A percentile compares a stretch with the other conserved stretches of the same genome.
Evolutionary conservation across 2,329 filamentous ascomycete species (phyloP).

Genomic region (Diaporthe capsici): DNA sequence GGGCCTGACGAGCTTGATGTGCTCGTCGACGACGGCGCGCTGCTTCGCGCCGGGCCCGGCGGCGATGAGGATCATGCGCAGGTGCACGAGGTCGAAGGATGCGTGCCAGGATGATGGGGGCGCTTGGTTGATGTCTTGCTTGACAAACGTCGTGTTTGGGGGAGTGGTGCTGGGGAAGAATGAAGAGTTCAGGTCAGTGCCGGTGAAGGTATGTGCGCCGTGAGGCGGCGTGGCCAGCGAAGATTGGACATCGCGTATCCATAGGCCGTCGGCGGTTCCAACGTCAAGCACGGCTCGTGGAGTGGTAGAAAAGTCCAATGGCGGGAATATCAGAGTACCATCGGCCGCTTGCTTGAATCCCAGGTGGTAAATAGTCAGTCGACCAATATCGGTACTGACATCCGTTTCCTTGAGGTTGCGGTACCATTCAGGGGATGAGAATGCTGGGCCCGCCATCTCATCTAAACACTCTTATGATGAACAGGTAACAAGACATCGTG

Average conservation of each 20-base stretch:
- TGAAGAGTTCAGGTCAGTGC: conserved; percentile 8
- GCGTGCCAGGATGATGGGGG: not conserved
- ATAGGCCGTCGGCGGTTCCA: not conserved
- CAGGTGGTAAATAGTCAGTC: conserved; percentile 20
- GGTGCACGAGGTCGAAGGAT: conserved; percentile 18
- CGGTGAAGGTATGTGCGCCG: not conserved
- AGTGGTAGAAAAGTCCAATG: not conserved
- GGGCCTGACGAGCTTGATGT: conserved; percentile 9
- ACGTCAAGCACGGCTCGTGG: conserved; percentile 2
- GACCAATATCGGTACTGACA: conserved; percentile 17
- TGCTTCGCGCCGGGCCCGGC: not conserved
- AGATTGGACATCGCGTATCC: conserved; percentile 24
- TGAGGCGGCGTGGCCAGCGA: not conserved
- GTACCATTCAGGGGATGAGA: conserved; percentile 30
- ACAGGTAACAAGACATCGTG: not conserved
- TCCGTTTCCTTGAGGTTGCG: conserved; percentile 24
- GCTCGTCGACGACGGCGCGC: conserved; percentile 9
- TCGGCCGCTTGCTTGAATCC: conserved; percentile 6
- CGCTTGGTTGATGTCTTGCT: conserved; percentile 15
- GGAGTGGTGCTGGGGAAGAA: conserved; percentile 14
- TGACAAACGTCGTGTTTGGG: conserved; percentile 1
- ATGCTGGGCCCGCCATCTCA: conserved; percentile 5
- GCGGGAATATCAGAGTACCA: conserved; percentile 9
- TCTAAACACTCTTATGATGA: not conserved
- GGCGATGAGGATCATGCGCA: conserved; percentile 29